Conservation (phyloP, 1,284 basidiomycete species). For the Mrakiaceae sp. region DNA sequence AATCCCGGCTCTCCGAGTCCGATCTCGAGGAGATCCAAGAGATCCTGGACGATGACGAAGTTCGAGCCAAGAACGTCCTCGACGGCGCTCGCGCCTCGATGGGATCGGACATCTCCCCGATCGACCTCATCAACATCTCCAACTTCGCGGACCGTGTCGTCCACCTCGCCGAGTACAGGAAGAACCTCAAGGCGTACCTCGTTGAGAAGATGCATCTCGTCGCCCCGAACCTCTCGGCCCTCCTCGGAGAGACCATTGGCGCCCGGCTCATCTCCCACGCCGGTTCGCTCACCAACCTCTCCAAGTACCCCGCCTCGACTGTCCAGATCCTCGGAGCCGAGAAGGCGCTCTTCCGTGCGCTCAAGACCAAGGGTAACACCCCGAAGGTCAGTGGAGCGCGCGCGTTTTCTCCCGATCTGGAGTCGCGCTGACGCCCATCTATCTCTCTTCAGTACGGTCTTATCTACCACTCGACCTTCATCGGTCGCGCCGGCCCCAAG, state of each 20-base stretch:
- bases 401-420: not conserved
- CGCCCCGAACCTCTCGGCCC: constrained; percentile 85
- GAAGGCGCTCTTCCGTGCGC: constrained; percentile 92
- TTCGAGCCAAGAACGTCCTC: constrained; percentile 81
- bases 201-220: constrained; percentile 98
- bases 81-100: constrained; percentile 91
- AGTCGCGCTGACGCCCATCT: constrained; percentile 6
- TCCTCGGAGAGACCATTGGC: constrained; percentile 90
- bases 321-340: constrained; percentile 97
- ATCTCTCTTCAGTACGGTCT: constrained; percentile 60
- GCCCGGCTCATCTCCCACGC: constrained; percentile 93
- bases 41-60: constrained; percentile 76
- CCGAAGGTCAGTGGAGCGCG: constrained; percentile 59
- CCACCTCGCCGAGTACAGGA: constrained; percentile 86
- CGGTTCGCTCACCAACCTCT: constrained; percentile 91
- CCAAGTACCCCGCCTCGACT: constrained; percentile 97
- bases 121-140: constrained; percentile 94
- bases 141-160: constrained; percentile 86
- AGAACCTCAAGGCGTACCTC: constrained; percentile 79
- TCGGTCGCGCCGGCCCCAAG: constrained; percentile 87
- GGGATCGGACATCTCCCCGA: constrained; percentile 83
- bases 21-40: constrained; percentile 71
- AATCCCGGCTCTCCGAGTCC: constrained; percentile 50
- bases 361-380: constrained; percentile 98
- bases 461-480: constrained; percentile 88